These are phyloP conservation scores for Quercus gilva DNA, from an alignment of 306 rosid genomes.

Conservation along the genomic window DNA sequence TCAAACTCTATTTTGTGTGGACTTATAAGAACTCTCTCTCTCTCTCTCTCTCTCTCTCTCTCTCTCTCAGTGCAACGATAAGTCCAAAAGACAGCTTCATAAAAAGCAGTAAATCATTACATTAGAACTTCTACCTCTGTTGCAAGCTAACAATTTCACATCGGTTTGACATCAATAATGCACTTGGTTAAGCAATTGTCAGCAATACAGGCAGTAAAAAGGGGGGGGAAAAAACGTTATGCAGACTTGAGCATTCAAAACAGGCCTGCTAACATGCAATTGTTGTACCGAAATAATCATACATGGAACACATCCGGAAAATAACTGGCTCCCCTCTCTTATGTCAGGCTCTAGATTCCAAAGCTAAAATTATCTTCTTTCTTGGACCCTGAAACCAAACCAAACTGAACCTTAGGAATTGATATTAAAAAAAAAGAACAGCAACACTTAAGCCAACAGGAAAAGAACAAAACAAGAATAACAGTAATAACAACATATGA, in stretches of 20 bases:
- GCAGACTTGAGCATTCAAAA: slow-evolving; percentile 21
- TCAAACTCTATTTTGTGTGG: too few relatives aligned
- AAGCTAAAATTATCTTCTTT: slow-evolving; percentile 89
- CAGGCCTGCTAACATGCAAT: slow-evolving; percentile 17
- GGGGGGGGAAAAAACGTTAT: neutral
- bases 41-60: too few relatives aligned
- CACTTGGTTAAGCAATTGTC: slow-evolving; percentile 25
- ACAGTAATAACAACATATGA: too few relatives aligned
- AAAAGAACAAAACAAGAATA: neutral
- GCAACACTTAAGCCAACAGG: neutral
- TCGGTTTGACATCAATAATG: slow-evolving; percentile 6
- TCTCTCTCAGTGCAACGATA: neutral
- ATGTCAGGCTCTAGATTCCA: slow-evolving; percentile 74
- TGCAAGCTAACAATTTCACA: slow-evolving; percentile 7
- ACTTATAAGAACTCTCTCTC: too few relatives aligned
- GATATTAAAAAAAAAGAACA: neutral
- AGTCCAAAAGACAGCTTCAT: neutral
- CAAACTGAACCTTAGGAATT: slow-evolving; percentile 4
- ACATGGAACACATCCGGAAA: slow-evolving; percentile 11
- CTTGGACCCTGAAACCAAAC: slow-evolving; percentile 84
- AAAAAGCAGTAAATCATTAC: neutral
- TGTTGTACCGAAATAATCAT: slow-evolving; percentile 8
- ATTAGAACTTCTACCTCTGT: neutral
- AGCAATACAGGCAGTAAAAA: slow-evolving; percentile 11
- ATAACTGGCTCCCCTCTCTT: slow-evolving; percentile 11